A percentile compares a stretch with the other conserved stretches of the same genome.
phyloP scores from a whole-genome alignment of 192 early-diverging fungal genomes.

The Linnemannia schmuckeri region DNA sequence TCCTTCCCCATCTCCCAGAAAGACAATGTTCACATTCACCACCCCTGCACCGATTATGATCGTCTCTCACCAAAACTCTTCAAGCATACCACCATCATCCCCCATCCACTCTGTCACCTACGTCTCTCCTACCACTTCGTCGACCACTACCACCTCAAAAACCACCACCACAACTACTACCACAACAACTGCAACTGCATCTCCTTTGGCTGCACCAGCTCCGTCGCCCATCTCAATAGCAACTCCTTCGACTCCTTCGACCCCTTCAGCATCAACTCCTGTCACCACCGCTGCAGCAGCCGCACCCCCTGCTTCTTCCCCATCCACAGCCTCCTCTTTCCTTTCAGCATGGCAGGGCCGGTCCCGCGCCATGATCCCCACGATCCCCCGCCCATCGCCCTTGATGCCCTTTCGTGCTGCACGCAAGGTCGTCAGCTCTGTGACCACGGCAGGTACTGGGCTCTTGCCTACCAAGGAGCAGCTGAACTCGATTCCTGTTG shows the following conservation, averaged over 20 bases:
- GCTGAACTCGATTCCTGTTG: slow-evolving; percentile 37
- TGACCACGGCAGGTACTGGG: slow-evolving; percentile 41
- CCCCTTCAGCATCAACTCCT: not conserved
- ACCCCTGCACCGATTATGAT: not conserved
- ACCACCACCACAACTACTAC: slow-evolving; percentile 14
- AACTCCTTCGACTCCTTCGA: not conserved
- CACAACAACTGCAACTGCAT: not conserved
- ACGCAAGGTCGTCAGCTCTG: slow-evolving; percentile 28
- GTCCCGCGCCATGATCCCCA: slow-evolving; percentile 42
- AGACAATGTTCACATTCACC: not conserved
- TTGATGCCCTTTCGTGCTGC: slow-evolving; percentile 51
- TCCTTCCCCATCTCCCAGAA: slow-evolving; percentile 8
- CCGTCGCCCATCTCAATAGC: not conserved
- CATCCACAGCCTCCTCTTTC: slow-evolving; percentile 32
- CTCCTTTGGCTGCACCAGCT: not conserved
- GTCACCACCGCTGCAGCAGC: not conserved
- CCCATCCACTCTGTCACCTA: not conserved
- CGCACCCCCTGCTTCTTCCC: not conserved
- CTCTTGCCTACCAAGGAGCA: slow-evolving; percentile 45
- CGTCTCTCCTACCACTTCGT: not conserved
- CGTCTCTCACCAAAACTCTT: not conserved
- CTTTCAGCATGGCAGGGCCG: slow-evolving; percentile 51
- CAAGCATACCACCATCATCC: not conserved
- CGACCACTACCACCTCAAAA: not conserved
- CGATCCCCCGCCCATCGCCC: slow-evolving; percentile 42